Conservation (phyloP, 495 filamentous ascomycete genomes). For the Penicillium canariense region DNA sequence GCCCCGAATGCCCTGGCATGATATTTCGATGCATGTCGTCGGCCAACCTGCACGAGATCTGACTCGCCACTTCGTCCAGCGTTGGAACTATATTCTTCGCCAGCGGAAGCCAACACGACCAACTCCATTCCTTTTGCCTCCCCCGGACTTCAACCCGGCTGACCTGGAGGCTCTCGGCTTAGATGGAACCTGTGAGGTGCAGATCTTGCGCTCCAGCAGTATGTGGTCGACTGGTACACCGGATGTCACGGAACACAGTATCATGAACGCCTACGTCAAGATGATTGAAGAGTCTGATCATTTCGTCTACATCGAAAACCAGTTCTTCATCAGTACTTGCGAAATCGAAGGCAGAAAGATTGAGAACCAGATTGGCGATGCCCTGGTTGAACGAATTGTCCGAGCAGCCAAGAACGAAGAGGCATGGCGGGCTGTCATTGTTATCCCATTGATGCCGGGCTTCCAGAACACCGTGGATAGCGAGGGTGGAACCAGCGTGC, state of each 20-base stretch:
- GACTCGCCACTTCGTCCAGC: constrained; percentile 95
- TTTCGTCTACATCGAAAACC: constrained; percentile 98
- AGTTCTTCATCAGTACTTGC: constrained; percentile 96
- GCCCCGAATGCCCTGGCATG: constrained; percentile 98
- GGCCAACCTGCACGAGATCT: constrained; percentile 94
- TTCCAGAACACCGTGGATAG: constrained; percentile 97
- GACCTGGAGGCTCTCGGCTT: constrained; percentile 87
- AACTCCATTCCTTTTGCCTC: constrained; percentile 88
- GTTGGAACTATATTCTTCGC: constrained; percentile 97
- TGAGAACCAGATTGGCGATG: constrained; percentile 91
- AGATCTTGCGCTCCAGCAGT: constrained; percentile 86
- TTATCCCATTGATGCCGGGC: constrained; percentile 95
- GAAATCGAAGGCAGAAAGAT: constrained; percentile 84
- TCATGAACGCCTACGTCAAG: constrained; percentile 93
- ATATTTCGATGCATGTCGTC: constrained; percentile 97
- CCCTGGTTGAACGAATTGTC: constrained; percentile 86
- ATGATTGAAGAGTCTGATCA: constrained; percentile 93
- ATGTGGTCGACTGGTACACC: constrained; percentile 91
- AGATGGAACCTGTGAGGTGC: constrained; percentile 90
- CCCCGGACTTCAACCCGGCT: constrained; percentile 81
- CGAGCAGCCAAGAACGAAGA: constrained; percentile 81
- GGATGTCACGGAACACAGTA: constrained; percentile 81
- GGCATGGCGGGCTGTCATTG: constrained; percentile 88
- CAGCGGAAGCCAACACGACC: constrained; percentile 91
- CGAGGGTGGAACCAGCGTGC: constrained; percentile 89